Evolutionary conservation across 306 rosid genomes (phyloP).

Genomic region (Prunus persica): DNA sequence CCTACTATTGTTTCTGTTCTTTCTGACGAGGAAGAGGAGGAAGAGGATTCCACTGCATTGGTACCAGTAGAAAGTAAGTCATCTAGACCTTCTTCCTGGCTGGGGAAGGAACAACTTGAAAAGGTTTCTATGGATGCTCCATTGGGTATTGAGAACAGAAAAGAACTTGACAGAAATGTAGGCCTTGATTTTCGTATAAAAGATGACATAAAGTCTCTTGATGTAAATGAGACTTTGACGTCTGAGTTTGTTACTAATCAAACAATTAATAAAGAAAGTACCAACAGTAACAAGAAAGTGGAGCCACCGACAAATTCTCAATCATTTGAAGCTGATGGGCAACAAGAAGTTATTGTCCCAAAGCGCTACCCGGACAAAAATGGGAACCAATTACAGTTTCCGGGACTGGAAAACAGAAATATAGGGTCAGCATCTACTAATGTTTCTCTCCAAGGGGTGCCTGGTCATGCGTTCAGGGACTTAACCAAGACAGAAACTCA

Average conservation of each 20-base stretch:
- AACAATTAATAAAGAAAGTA: conserved; percentile 23
- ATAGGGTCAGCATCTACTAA: conserved; percentile 17
- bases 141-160: conserved; percentile 28
- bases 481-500: conserved; percentile 26
- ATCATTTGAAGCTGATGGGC: conserved; percentile 36
- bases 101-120: conserved; percentile 34
- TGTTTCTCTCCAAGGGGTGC: conserved; percentile 20
- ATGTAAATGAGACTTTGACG: conserved; percentile 28
- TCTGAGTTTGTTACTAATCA: conserved; percentile 25
- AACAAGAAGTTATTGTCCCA: conserved; percentile 24
- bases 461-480: conserved; percentile 11
- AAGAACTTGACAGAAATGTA: conserved; percentile 22
- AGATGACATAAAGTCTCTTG: conserved; percentile 42
- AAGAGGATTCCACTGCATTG: conserved; percentile 30
- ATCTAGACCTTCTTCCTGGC: conserved; percentile 26
- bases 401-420: conserved; percentile 16
- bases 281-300: conserved; percentile 27
- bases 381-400: conserved; percentile 20
- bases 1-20: conserved; percentile 39
- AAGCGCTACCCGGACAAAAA: conserved; percentile 16
- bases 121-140: conserved; percentile 25
- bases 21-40: conserved; percentile 47
- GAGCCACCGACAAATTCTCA: conserved; percentile 26
- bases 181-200: conserved; percentile 19
- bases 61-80: conserved; percentile 27